Evolutionary conservation across 495 filamentous ascomycete species (phyloP).

Genomic region (Hyaloscypha hepaticicola): DNA sequence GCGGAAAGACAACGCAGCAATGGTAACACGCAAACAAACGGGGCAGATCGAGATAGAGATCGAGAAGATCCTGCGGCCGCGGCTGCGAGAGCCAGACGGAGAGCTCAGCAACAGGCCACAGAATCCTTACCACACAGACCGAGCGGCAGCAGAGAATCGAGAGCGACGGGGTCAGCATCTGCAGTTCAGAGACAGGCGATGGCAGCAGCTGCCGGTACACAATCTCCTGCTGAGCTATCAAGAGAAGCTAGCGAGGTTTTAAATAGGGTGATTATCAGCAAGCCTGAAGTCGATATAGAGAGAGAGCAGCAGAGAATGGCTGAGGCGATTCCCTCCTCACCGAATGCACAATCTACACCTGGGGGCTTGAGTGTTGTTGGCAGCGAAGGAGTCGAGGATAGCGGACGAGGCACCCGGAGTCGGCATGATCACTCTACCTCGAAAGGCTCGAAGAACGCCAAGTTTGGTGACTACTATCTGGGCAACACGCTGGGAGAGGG

Average conservation of each 20-base stretch:
- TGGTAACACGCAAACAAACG: slow-evolving; percentile 33
- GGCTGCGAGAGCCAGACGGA: slow-evolving; percentile 50
- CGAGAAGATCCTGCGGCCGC: slow-evolving; percentile 40
- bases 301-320: slow-evolving; percentile 71
- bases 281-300: slow-evolving; percentile 74
- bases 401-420: slow-evolving; percentile 60
- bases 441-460: slow-evolving; percentile 68
- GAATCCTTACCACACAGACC: slow-evolving; percentile 43
- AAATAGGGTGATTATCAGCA: slow-evolving; percentile 73
- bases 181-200: slow-evolving; percentile 38
- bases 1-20: slow-evolving; percentile 36
- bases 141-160: slow-evolving; percentile 47
- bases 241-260: slow-evolving; percentile 63
- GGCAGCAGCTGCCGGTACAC: slow-evolving; percentile 38
- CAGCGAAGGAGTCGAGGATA: slow-evolving; percentile 59
- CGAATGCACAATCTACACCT: slow-evolving; percentile 51
- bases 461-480: slow-evolving; percentile 91
- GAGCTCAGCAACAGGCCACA: slow-evolving; percentile 43
- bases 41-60: slow-evolving; percentile 21
- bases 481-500: slow-evolving; percentile 98
- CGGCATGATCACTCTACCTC: slow-evolving; percentile 70
- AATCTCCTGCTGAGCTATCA: slow-evolving; percentile 46
- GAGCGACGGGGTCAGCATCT: slow-evolving; percentile 25
- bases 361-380: slow-evolving; percentile 44
- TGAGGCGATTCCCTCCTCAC: slow-evolving; percentile 56